Evolutionary conservation across 164 flowering plant genomes (phyloP).

Genomic region (Saururus chinensis): DNA sequence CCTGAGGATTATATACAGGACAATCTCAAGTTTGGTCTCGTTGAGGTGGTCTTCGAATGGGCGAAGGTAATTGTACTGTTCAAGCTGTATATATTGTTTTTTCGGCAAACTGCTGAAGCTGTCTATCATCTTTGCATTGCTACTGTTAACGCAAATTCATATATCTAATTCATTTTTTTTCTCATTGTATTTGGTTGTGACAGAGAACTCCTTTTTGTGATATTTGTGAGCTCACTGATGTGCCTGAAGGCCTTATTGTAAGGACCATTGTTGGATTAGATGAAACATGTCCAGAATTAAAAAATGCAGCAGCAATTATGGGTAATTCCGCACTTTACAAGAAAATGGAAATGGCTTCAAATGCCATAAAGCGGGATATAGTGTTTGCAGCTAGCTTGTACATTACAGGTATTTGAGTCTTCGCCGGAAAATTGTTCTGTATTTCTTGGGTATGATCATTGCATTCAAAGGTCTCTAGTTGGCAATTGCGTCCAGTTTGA

Average conservation of each 20-base stretch:
- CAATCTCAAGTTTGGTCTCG: slow-evolving; percentile 95
- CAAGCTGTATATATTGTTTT: too few relatives aligned
- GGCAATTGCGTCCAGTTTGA: too few relatives aligned
- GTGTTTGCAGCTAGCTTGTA: slow-evolving; percentile 98
- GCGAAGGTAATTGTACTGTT: slow-evolving; percentile 57
- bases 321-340: slow-evolving; percentile 86
- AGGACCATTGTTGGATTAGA: slow-evolving; percentile 88
- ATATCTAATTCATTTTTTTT: neutral
- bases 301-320: slow-evolving; percentile 91
- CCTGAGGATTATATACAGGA: slow-evolving; percentile 83
- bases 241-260: slow-evolving; percentile 94
- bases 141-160: too few relatives aligned
- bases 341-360: slow-evolving; percentile 94
- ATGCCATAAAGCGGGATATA: slow-evolving; percentile 85
- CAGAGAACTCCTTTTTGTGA: slow-evolving; percentile 97
- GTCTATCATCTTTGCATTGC: neutral
- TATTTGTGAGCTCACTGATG: slow-evolving; percentile 95
- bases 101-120: too few relatives aligned
- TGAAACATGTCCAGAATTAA: slow-evolving; percentile 95
- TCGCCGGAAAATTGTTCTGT: too few relatives aligned
- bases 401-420: slow-evolving; percentile 57
- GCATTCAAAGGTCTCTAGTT: too few relatives aligned
- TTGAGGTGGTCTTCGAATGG: slow-evolving; percentile 98
- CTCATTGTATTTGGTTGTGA: slow-evolving; percentile 1
- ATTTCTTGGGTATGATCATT: too few relatives aligned